Conservation (phyloP, 208 protist genomes). For the Lotmaria passim region DNA sequence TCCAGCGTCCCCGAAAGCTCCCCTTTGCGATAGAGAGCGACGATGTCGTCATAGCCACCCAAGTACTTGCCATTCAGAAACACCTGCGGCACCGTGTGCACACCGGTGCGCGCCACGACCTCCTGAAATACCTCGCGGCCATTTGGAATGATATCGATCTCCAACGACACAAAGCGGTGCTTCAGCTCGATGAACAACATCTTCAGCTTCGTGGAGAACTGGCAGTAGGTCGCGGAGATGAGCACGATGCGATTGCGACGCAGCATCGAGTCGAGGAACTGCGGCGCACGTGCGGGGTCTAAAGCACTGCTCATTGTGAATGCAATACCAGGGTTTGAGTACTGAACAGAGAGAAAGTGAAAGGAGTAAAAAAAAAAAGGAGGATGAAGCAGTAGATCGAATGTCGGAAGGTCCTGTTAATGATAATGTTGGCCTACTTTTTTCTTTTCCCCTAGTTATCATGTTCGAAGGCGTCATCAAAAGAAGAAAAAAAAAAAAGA, state of each 20-base stretch:
- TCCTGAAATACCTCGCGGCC: slow-evolving; percentile 83
- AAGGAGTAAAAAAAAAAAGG: background rate
- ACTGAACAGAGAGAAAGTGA: background rate
- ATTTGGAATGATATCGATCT: slow-evolving; percentile 91
- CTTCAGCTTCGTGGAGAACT: slow-evolving; percentile 84
- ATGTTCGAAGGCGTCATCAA: too few relatives aligned
- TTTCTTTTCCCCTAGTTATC: too few relatives aligned
- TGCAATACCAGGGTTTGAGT: slow-evolving; percentile 10
- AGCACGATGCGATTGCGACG: slow-evolving; percentile 78
- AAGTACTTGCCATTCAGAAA: slow-evolving; percentile 85
- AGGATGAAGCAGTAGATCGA: too few relatives aligned
- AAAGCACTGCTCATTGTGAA: slow-evolving; percentile 45
- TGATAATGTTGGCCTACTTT: too few relatives aligned
- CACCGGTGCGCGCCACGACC: slow-evolving; percentile 66
- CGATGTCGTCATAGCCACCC: slow-evolving; percentile 86
- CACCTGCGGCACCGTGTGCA: slow-evolving; percentile 86
- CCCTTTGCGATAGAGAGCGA: slow-evolving; percentile 67
- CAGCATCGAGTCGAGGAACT: slow-evolving; percentile 87
- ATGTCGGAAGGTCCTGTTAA: too few relatives aligned
- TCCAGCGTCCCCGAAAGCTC: slow-evolving; percentile 66
- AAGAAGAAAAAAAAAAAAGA: too few relatives aligned
- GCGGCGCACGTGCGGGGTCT: slow-evolving; percentile 64
- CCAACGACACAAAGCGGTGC: slow-evolving; percentile 83
- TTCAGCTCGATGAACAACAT: slow-evolving; percentile 84
- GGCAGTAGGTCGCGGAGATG: slow-evolving; percentile 90